Base-by-base conservation (phyloP, 306 rosid genomes). In the Castanopsis chinensis region DNA sequence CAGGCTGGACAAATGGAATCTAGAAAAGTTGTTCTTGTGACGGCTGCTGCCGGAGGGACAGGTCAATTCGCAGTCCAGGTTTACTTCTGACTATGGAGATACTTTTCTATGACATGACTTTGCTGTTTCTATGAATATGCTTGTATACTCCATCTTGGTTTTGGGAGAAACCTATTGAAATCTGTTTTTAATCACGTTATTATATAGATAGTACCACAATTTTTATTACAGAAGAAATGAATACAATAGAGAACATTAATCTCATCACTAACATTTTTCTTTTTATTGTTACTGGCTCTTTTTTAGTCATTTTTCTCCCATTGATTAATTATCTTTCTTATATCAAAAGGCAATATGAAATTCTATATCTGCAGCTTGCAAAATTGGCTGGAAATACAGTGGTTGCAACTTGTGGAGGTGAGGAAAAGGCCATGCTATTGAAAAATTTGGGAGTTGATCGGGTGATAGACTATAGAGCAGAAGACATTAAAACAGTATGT, bases 31-130 rank as follows among this genome's bases (percentile, higher is more conserved):
- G 96, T 95, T 78, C 94, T 95, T 87, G 98, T 95, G 54, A 95
- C 99, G 85, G 99, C 99, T 82, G 99, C 99, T n/a, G 99, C 99
- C 19, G 99, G 99, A 79, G 99, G 99, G 83, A 95, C 99, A 6
- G 99, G 99, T 75, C 99, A 95, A 89, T 95, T 95, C 63, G 99
- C 98, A 58, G 99, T 95, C 80, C 99, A 92, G 98, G 99, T 95
- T 69, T 59, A 28, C 72, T 70, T 74, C 71, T 45, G 60, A 25
- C 27, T 53, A 7, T 8, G 21, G 75, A 20, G 32, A 67, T 67
- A 27, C 32, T 13, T 11, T 28, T 57, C 72, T 74, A 23, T 80
- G 17, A 37, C 33, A 65, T 32, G 5, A 8, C 19, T 17, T 30
- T 58, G 56, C 58, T 32, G 5, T 55, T 73, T 18, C 11, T 45